A percentile compares a stretch with the other conserved stretches of the same genome.
Evolutionary conservation across 2,329 filamentous ascomycete species (phyloP).

Genomic region (Didymella segeticola): DNA sequence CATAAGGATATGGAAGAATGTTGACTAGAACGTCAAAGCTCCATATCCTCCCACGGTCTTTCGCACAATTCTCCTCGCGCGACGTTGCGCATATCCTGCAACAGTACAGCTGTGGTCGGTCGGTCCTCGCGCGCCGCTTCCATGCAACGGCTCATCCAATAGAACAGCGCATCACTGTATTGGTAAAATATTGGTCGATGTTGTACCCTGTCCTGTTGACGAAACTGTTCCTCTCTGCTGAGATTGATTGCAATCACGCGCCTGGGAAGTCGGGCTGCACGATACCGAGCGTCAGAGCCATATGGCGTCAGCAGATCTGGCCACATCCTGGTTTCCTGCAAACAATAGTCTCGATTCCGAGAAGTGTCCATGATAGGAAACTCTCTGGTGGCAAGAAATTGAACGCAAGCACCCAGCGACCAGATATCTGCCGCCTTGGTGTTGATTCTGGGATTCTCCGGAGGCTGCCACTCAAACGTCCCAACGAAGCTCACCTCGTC

Average conservation of each 20-base stretch:
- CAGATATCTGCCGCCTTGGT: slow-evolving; percentile 39
- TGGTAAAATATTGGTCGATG: slow-evolving; percentile 2
- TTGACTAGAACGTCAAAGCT: slow-evolving; percentile 19
- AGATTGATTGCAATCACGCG: slow-evolving; percentile 32
- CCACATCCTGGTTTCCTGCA: neutral
- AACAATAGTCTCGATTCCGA: neutral
- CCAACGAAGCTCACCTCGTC: slow-evolving; percentile 10
- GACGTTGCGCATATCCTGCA: slow-evolving; percentile 20
- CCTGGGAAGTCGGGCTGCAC: slow-evolving; percentile 27
- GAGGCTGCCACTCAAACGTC: slow-evolving; percentile 38
- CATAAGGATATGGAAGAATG: slow-evolving; percentile 76
- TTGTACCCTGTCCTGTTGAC: slow-evolving; percentile 2
- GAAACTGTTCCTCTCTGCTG: slow-evolving; percentile 19
- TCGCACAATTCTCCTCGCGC: slow-evolving; percentile 23
- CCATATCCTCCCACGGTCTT: slow-evolving; percentile 27
- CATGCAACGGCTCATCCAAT: slow-evolving; percentile 35
- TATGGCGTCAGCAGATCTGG: neutral
- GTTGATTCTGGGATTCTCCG: slow-evolving; percentile 39
- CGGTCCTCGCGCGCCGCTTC: slow-evolving; percentile 13
- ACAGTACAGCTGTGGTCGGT: slow-evolving; percentile 15
- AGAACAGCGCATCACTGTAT: slow-evolving; percentile 36
- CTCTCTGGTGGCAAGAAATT: slow-evolving; percentile 35
- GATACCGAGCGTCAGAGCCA: slow-evolving; percentile 16
- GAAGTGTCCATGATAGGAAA: slow-evolving; percentile 21
- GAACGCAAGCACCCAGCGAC: slow-evolving; percentile 40